Percentiles rank a stretch among this genome's conserved stretches.
These are phyloP conservation scores for Glomus cerebriforme DNA, from an alignment of 192 early-diverging fungal species.

Conservation along the genomic window DNA sequence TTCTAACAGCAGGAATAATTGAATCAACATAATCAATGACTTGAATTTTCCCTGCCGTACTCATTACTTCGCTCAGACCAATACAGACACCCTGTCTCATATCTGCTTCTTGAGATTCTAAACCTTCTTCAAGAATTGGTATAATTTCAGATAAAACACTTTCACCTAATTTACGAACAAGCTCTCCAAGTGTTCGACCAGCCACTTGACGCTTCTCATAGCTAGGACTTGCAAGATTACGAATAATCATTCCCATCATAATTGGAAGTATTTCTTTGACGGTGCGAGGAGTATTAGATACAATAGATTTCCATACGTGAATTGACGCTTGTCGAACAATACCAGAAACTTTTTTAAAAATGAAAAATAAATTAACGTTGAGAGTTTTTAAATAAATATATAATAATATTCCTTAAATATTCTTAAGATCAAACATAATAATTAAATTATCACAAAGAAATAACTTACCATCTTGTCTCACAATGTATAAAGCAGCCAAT, in stretches of 20 bases:
- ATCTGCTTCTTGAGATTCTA: constrained; percentile 65
- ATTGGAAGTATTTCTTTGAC: constrained; percentile 91
- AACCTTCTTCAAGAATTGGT: constrained; percentile 85
- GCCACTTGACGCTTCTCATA: constrained; percentile 84
- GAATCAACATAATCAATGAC: constrained; percentile 83
- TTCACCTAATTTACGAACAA: constrained; percentile 95
- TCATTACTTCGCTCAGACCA: constrained; percentile 91
- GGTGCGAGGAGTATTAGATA: constrained; percentile 94
- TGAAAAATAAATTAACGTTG: neutral
- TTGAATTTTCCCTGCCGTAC: constrained; percentile 75
- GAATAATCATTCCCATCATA: constrained; percentile 91
- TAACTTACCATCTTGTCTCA: constrained; percentile 75
- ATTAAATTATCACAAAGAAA: neutral
- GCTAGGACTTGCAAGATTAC: constrained; percentile 70
- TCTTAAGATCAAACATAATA: neutral
- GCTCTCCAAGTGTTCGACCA: constrained; percentile 88
- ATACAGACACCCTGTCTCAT: constrained; percentile 92
- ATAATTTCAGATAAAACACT: constrained; percentile 82
- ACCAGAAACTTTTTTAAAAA: constrained; percentile 42
- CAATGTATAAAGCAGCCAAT: constrained; percentile 90
- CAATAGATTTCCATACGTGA: constrained; percentile 94
- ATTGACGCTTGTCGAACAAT: constrained; percentile 88
- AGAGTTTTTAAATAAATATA: neutral
- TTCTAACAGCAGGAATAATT: constrained; percentile 80
- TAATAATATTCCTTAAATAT: neutral